Percentiles rank a stretch among this genome's conserved stretches.
These are phyloP conservation scores for Pneumocystis jirovecii DNA, from an alignment of 1,139 yeast genomes.

Conservation along the genomic window DNA sequence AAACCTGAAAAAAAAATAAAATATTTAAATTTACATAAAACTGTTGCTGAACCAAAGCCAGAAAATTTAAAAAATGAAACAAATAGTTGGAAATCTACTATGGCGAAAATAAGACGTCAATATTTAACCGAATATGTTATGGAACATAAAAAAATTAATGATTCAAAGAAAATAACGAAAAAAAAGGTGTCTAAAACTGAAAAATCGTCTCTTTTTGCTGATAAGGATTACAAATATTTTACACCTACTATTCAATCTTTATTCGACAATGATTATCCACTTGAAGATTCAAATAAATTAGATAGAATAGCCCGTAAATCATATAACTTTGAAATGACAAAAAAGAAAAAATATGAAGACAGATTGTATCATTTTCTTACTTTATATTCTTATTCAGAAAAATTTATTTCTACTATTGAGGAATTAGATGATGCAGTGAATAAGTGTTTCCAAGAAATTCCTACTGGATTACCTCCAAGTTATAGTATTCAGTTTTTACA, in stretches of 20 bases:
- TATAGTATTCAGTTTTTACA: not conserved
- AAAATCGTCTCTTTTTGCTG: not conserved
- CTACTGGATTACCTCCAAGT: not conserved
- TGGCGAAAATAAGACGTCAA: not conserved
- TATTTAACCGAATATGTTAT: not conserved
- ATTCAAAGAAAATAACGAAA: not conserved
- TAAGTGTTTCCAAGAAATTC: conserved; percentile 5
- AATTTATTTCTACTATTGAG: conserved; percentile 4
- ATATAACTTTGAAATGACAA: not conserved
- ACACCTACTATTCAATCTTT: conserved; percentile 7
- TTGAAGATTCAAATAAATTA: conserved; percentile 1
- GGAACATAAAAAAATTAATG: not conserved
- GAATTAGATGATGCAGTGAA: conserved; percentile 4
- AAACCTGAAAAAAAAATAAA: not conserved
- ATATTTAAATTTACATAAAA: not conserved
- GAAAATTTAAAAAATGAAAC: not conserved
- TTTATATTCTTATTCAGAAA: conserved; percentile 4
- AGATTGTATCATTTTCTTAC: conserved; percentile 4
- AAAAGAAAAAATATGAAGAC: not conserved
- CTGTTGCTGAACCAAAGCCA: not conserved
- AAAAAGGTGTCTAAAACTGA: not conserved
- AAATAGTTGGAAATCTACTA: not conserved
- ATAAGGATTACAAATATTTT: not conserved
- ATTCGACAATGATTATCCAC: conserved; percentile 7
- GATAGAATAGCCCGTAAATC: not conserved